Base-by-base conservation (phyloP, 257 asterid species). In the Penstemon newberryi region DNA sequence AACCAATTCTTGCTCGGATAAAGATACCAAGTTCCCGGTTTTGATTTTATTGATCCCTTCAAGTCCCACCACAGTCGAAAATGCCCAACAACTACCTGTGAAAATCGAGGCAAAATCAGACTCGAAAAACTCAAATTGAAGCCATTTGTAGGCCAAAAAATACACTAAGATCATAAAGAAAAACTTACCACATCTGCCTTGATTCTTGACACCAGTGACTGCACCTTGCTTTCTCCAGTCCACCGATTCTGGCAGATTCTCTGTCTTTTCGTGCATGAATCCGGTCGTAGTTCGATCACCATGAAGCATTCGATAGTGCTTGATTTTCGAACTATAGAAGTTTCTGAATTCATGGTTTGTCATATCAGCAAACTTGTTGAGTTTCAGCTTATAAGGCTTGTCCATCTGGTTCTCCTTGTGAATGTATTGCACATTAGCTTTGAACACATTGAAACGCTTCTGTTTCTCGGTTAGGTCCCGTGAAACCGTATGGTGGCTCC, bases 11-110 rank as follows among this genome's bases (percentile, higher is more conserved):
- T 92, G 96, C 73, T 92, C 98, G 3, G 98, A 92, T 45, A 92
- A 73, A 5, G 98, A 82, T 6, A 87, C 83, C 13, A 92, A 71
- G 2, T 75, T 44, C 0, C 96, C 96, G 0, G 93, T 89, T 72
- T 76, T 89, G 36, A 89, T 74, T 75, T 86, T 86, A 70, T 92
- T 89, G 74, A 92, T 89, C 70, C 98, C 98, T 65, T 89, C 98
- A 19, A 87, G 88, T 71, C 96, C 98, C 69, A 87, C 96, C 25
- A 89, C 89, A 36, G 96, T 80, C 10, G 96, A 92, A 78, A 92
- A 92, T 1, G 98, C 96, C 96, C 96, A 92, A 52, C 96, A 89
- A 61, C 98, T 87, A 38, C 96, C 98, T 89, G 73, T 25, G 19
- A 70, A 59, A 12, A 61, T 56, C 7, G 7, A 45, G 10, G 7